Evolutionary conservation across 1,284 basidiomycete species (phyloP).

Genomic region (Marasmius oreades): DNA sequence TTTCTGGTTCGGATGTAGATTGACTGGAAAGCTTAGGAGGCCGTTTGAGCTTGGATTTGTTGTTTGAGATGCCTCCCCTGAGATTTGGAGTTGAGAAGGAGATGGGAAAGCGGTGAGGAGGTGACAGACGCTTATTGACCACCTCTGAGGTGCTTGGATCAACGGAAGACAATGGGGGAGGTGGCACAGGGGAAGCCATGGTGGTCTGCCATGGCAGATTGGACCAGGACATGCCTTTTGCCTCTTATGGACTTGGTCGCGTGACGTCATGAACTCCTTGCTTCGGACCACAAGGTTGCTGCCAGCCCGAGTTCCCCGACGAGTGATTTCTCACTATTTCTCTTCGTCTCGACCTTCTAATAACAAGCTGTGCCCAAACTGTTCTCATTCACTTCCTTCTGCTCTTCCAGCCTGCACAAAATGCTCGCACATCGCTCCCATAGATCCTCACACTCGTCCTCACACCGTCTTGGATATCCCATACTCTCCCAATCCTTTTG

Average conservation of each 20-base stretch:
- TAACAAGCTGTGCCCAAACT: constrained; percentile 50
- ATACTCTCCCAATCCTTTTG: constrained; percentile 61
- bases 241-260: constrained; percentile 9
- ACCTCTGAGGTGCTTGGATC: not conserved
- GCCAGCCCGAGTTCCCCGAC: not conserved
- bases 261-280: constrained; percentile 18
- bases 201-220: not conserved
- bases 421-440: constrained; percentile 61
- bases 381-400: constrained; percentile 53
- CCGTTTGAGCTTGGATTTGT: not conserved
- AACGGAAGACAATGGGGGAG: not conserved
- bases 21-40: not conserved
- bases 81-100: constrained; percentile 1
- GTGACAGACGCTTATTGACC: not conserved
- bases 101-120: not conserved
- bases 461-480: constrained; percentile 63
- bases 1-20: not conserved
- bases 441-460: constrained; percentile 48
- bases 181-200: constrained; percentile 1
- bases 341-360: constrained; percentile 2
- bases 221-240: not conserved
- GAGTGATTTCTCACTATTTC: constrained; percentile 6
- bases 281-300: not conserved
- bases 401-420: constrained; percentile 64
- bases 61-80: not conserved